A percentile compares a stretch with the other conserved stretches of the same genome.
Conservation (phyloP, 306 rosid genomes). For the Trichosanthes cucumerina region DNA sequence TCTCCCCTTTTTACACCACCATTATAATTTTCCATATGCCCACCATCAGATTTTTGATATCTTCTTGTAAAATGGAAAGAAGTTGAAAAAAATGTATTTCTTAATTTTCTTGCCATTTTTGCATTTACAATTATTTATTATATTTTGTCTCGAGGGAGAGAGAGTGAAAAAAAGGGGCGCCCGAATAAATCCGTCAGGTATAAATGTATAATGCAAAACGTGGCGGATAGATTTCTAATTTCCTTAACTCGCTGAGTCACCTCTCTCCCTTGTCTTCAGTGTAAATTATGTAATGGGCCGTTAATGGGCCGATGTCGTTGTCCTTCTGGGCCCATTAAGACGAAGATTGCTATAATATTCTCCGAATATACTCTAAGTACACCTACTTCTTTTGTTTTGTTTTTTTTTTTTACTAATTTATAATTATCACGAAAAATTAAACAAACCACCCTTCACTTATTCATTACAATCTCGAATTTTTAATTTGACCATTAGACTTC, state of each 20-base stretch:
- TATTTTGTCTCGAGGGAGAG: not conserved
- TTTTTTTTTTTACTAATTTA: not conserved
- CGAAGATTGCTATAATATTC: not conserved
- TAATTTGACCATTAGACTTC: too few species aligned
- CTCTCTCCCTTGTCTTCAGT: not conserved
- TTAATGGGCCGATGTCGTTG: not conserved
- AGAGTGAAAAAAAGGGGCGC: not conserved
- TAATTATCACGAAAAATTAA: not conserved
- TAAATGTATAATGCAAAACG: not conserved
- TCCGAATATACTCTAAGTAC: not conserved
- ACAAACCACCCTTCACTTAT: too few species aligned
- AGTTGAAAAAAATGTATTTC: not conserved
- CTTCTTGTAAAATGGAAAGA: not conserved
- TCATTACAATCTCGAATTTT: too few species aligned
- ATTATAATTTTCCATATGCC: not conserved
- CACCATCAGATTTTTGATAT: not conserved
- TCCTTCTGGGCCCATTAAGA: not conserved
- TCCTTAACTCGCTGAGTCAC: not conserved
- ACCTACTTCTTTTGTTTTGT: not conserved
- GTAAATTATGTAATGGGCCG: not conserved
- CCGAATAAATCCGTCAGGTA: not conserved
- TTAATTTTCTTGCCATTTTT: not conserved
- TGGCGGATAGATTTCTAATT: not conserved
- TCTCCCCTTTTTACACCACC: not conserved
- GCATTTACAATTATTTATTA: not conserved